phyloP scores from a whole-genome alignment of 2,329 filamentous ascomycete genomes.

The Diaporthe sp. region DNA sequence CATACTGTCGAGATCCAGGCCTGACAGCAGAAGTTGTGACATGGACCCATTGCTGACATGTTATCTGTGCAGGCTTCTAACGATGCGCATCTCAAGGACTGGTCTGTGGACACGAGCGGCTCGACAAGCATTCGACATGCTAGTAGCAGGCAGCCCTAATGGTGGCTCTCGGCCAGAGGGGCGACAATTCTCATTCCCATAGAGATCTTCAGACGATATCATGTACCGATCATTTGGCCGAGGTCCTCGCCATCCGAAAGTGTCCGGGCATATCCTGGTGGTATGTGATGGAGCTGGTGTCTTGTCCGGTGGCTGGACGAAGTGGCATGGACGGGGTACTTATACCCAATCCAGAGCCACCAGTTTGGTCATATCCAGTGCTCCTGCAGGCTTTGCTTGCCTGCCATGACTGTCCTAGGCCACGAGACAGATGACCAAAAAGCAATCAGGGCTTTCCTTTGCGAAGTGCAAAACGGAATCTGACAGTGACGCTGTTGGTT shows the following conservation, averaged over 20 bases:
- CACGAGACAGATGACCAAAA: not conserved
- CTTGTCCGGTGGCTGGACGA: not conserved
- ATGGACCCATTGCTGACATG: not conserved
- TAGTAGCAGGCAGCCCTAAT: fast-evolving
- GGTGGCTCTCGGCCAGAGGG: not conserved
- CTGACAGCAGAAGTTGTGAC: not conserved
- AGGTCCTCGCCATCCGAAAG: not conserved
- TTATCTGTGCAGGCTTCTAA: not conserved
- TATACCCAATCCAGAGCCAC: no score
- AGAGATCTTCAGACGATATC: fast-evolving
- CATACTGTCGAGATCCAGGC: fast-evolving
- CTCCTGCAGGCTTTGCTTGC: not conserved
- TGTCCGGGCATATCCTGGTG: no score
- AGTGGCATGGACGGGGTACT: not conserved
- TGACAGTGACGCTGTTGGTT: not conserved
- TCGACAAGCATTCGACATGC: not conserved
- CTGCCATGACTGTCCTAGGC: not conserved
- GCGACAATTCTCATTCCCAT: not conserved
- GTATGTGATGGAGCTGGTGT: no score
- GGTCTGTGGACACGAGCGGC: no score
- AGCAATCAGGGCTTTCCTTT: not conserved
- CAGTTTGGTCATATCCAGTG: not conserved
- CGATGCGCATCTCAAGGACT: fast-evolving
- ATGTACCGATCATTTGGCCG: not conserved
- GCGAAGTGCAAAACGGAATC: not conserved